Percentiles rank a stretch among this genome's conserved stretches.
These are phyloP conservation scores for Bombardia bombarda DNA, from an alignment of 495 filamentous ascomycete species.

Conservation along the genomic window DNA sequence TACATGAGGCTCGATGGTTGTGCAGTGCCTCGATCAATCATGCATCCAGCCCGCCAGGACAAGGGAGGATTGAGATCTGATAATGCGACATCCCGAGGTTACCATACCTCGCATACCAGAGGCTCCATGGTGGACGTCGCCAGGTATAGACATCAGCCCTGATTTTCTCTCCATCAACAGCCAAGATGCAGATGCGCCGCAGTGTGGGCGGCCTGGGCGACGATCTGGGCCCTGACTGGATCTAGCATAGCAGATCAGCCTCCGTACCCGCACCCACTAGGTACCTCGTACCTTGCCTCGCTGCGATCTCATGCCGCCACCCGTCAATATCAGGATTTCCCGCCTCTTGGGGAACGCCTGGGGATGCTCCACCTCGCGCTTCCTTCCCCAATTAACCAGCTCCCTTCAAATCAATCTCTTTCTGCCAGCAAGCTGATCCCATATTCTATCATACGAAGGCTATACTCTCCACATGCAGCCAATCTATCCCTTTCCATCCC, in stretches of 20 bases:
- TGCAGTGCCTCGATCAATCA: too few species aligned
- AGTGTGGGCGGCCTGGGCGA: not conserved
- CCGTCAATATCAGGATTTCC: constrained; percentile 1
- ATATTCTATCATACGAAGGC: constrained; percentile 17
- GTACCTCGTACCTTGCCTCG: not conserved
- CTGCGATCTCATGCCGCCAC: not conserved
- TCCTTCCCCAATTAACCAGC: constrained; percentile 18
- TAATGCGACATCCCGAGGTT: too few species aligned
- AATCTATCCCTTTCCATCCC: constrained; percentile 18
- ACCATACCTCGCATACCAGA: too few species aligned
- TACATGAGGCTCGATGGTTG: too few species aligned
- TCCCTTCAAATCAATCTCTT: constrained; percentile 18
- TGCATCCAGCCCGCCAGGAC: too few species aligned
- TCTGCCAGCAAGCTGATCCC: constrained; percentile 17
- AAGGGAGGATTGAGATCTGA: too few species aligned
- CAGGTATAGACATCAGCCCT: too few species aligned
- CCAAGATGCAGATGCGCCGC: too few species aligned
- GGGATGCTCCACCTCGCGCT: constrained; percentile 11
- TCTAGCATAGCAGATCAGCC: too few species aligned
- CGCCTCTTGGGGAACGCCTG: constrained; percentile 7
- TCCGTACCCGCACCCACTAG: not conserved
- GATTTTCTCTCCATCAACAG: too few species aligned
- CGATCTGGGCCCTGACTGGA: not conserved
- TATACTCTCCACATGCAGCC: constrained; percentile 20
- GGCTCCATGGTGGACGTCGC: too few species aligned